Evolutionary conservation across 108 stramenopile species (phyloP), one percentile per base, ranked within the genome.

Genomic region (Chaetoceros muelleri): DNA sequence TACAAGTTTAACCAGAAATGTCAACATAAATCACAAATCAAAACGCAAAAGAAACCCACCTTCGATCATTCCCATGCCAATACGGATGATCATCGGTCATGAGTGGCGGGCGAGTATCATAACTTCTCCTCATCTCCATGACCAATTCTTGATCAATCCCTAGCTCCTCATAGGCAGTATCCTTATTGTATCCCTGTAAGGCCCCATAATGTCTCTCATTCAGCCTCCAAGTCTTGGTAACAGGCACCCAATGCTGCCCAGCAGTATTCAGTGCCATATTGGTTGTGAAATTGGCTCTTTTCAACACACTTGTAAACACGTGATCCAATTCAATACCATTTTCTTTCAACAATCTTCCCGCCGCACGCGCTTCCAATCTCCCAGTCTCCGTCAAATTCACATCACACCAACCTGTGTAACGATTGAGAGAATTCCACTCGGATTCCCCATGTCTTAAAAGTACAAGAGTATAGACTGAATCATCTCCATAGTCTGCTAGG

Each of bases 121-220:
- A 90, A 13, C 67, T 70, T 44, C 88, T 60, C 47, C 88, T 54
- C 88, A 90, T 90, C 53, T 83, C 71, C 88, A 90, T 90, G 23
- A 85, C 77, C 2, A 90, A 54, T 64, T 85, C 84, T 46, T 85
- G 84, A 57, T 90, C 88, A 8, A 90, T 64, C 13, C 68, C 66
- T 30, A 90, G 68, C 27, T 80, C 80, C 51, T 71, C 44, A 34
- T 67, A 90, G 1, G 88, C 84, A 13, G 74, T 75, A 55, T 86
- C 85, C 58, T 91, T 91, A 29, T 87, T 80, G 48, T 87, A 87
- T 22, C 89, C 89, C 67, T 91, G 89, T 17, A 91, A 60, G 8
- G 81, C 72, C 24, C 89, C 91, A 54, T 93, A 93, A 55, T 88
- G 87, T 21, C 91, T 78, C 67, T 93, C 91, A 62, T 93, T 93